A percentile compares a stretch with the other conserved stretches of the same genome.
These are phyloP conservation scores for Cryphonectria japonica DNA, from an alignment of 2,329 filamentous ascomycete species.

Conservation along the genomic window DNA sequence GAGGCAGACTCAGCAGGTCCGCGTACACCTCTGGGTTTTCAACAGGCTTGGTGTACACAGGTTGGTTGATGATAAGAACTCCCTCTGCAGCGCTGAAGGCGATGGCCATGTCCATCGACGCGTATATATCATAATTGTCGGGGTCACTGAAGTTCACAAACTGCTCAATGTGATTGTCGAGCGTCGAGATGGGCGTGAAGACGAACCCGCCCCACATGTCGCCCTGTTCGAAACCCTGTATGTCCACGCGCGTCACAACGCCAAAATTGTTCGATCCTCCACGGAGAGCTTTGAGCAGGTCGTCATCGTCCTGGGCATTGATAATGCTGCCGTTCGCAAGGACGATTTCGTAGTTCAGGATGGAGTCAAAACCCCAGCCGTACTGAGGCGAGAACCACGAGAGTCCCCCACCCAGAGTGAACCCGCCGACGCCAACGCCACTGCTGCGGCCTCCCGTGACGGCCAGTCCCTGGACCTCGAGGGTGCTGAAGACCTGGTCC, in stretches of 20 bases:
- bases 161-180: not conserved
- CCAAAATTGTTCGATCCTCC: constrained; percentile 36
- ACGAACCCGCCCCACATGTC: constrained; percentile 38
- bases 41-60: constrained; percentile 18
- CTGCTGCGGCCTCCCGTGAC: constrained; percentile 36
- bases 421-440: constrained; percentile 36
- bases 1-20: not conserved
- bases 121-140: constrained; percentile 18
- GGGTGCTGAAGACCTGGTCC: constrained; percentile 36
- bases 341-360: constrained; percentile 30
- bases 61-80: constrained; percentile 12
- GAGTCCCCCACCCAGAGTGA: constrained; percentile 39
- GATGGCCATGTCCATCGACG: constrained; percentile 18
- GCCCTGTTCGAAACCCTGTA: constrained; percentile 27
- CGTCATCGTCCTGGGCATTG: constrained; percentile 32
- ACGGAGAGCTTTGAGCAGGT: constrained; percentile 37
- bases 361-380: constrained; percentile 17
- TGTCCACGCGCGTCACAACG: constrained; percentile 36
- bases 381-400: constrained; percentile 34
- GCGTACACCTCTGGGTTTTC: not conserved
- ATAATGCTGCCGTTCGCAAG: constrained; percentile 35
- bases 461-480: constrained; percentile 33
- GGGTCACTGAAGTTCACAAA: constrained; percentile 7
- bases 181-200: not conserved
- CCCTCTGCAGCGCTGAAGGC: not conserved